Conservation (phyloP, 805 yeast species). For the Candida koratica region DNA sequence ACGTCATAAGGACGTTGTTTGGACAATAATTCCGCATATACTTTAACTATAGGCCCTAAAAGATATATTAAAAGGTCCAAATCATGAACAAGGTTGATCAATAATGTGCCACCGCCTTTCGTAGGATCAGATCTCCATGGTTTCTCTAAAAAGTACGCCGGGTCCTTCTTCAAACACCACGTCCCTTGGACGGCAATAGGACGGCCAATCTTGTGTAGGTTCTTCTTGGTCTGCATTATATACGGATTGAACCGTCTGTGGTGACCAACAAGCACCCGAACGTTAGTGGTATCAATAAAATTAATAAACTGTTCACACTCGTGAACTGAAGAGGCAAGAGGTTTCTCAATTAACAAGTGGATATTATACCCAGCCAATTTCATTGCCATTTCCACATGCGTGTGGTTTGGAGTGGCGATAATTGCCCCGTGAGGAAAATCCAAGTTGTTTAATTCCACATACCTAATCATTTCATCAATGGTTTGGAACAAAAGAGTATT, state of each 20-base stretch:
- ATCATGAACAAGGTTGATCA: conserved; percentile 41
- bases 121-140: conserved; percentile 36
- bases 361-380: conserved; percentile 34
- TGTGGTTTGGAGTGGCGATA: conserved; percentile 40
- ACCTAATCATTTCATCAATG: conserved; percentile 24
- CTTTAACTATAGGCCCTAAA: conserved; percentile 36
- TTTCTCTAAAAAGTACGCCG: conserved; percentile 30
- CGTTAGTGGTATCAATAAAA: conserved; percentile 15
- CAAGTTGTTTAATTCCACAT: conserved; percentile 21
- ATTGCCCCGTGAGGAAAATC: conserved; percentile 38
- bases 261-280: conserved; percentile 38
- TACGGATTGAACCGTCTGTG: conserved; percentile 43
- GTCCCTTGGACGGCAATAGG: conserved; percentile 39
- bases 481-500: conserved; percentile 22
- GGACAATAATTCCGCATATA: conserved; percentile 36
- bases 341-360: conserved; percentile 39
- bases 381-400: conserved; percentile 33
- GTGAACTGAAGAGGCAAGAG: conserved; percentile 31
- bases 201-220: conserved; percentile 27
- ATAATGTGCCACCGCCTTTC: conserved; percentile 38
- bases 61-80: conserved; percentile 39
- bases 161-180: conserved; percentile 37
- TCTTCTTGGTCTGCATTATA: conserved; percentile 34
- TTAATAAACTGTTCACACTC: conserved; percentile 31
- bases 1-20: conserved; percentile 29